Evolutionary conservation across 1,284 basidiomycete genomes (phyloP).

Genomic region (Phenoliferia sp.): DNA sequence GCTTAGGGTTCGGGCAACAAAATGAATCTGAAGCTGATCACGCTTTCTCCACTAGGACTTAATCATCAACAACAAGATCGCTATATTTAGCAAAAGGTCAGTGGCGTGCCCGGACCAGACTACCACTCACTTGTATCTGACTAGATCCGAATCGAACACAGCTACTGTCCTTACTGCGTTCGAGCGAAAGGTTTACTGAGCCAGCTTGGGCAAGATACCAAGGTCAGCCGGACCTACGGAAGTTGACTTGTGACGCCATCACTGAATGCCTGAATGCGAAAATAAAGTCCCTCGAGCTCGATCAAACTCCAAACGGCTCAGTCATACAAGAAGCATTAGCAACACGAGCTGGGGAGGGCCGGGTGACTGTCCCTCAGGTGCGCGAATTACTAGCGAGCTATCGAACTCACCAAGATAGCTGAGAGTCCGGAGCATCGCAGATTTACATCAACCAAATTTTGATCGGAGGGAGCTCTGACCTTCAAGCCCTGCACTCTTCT

Average conservation of each 20-base stretch:
- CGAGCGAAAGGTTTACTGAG: background rate
- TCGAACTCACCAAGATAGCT: too few species aligned
- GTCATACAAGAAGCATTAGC: conserved; percentile 28
- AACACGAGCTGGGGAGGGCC: conserved; percentile 3
- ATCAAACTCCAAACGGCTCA: conserved; percentile 14
- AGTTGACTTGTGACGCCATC: background rate
- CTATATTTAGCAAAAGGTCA: background rate
- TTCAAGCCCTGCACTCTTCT: conserved; percentile 17
- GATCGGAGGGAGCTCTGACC: conserved; percentile 27
- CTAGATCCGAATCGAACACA: conserved; percentile 20
- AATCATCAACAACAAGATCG: background rate
- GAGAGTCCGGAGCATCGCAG: too few species aligned
- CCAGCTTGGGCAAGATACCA: background rate
- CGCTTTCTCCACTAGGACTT: background rate
- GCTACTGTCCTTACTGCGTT: conserved; percentile 28
- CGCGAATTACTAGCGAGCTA: too few species aligned
- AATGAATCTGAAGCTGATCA: background rate
- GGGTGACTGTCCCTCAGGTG: conserved; percentile 32
- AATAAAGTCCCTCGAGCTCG: conserved; percentile 17
- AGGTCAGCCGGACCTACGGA: background rate
- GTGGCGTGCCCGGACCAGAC: too few species aligned
- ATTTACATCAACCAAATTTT: conserved; percentile 26
- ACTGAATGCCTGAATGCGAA: background rate
- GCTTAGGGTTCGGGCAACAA: background rate
- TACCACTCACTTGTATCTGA: too few species aligned